Percentiles rank a stretch among this genome's conserved stretches.
Conservation (phyloP, 1,139 yeast genomes). For the Ogataea hybrid region DNA sequence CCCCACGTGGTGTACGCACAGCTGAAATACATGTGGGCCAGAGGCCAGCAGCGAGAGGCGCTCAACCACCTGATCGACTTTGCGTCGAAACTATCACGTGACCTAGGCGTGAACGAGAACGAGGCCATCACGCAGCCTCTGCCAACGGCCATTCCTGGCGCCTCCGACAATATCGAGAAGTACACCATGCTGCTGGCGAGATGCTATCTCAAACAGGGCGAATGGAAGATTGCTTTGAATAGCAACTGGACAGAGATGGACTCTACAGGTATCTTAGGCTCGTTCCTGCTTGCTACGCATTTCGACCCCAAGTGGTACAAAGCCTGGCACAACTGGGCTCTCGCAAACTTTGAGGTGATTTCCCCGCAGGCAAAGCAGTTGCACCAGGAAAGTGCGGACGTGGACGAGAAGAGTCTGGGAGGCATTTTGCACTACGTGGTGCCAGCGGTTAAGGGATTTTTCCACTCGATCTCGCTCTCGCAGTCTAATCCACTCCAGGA, state of each 20-base stretch:
- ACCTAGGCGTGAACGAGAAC: slow-evolving; percentile 74
- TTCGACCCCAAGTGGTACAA: slow-evolving; percentile 94
- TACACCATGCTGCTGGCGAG: slow-evolving; percentile 88
- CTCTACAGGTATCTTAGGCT: slow-evolving; percentile 81
- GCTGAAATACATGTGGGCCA: slow-evolving; percentile 95
- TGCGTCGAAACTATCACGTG: slow-evolving; percentile 87
- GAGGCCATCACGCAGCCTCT: slow-evolving; percentile 87
- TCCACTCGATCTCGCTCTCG: slow-evolving; percentile 89
- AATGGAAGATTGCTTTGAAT: slow-evolving; percentile 89
- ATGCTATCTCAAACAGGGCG: slow-evolving; percentile 96
- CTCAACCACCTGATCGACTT: slow-evolving; percentile 82
- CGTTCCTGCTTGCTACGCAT: slow-evolving; percentile 90
- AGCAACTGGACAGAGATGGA: slow-evolving; percentile 77
- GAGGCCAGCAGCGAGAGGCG: slow-evolving; percentile 87
- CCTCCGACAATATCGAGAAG: slow-evolving; percentile 73
- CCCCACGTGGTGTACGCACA: slow-evolving; percentile 98
- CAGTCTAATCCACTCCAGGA: slow-evolving; percentile 88
- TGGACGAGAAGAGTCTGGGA: slow-evolving; percentile 31
- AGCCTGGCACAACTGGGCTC: slow-evolving; percentile 99
- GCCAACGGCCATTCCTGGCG: slow-evolving; percentile 73
- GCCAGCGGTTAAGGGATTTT: slow-evolving; percentile 93
- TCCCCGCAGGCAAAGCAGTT: slow-evolving; percentile 45
- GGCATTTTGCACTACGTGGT: slow-evolving; percentile 73
- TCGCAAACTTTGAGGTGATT: slow-evolving; percentile 94
- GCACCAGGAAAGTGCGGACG: slow-evolving; percentile 18